Conservation (phyloP, 2,329 filamentous ascomycete species). For the Orbilia ellipsospora region DNA sequence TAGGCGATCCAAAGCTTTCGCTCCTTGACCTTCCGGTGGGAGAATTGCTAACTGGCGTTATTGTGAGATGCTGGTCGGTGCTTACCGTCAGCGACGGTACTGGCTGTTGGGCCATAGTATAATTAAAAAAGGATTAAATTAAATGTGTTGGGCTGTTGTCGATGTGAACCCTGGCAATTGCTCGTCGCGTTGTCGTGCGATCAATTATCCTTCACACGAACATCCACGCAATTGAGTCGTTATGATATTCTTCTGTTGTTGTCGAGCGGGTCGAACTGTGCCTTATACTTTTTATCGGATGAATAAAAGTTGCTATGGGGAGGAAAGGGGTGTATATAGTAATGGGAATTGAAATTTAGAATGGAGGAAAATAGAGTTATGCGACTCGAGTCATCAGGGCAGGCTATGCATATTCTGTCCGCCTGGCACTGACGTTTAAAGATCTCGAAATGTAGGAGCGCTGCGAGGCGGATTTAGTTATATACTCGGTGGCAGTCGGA, state of each 20-base stretch:
- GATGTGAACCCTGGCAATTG: slow-evolving; percentile 22
- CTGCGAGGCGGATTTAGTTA: slow-evolving; percentile 38
- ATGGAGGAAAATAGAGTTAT: slow-evolving; percentile 11
- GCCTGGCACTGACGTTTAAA: slow-evolving; percentile 18
- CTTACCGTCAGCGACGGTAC: slow-evolving; percentile 53
- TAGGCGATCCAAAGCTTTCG: slow-evolving; percentile 51
- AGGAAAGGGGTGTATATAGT: slow-evolving; percentile 42
- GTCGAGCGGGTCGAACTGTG: not conserved
- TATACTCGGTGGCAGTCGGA: not conserved
- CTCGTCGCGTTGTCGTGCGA: not conserved
- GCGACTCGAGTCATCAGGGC: not conserved
- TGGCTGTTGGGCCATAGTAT: slow-evolving; percentile 33
- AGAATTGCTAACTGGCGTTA: slow-evolving; percentile 30
- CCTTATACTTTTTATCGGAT: slow-evolving; percentile 1
- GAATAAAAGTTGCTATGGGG: not conserved
- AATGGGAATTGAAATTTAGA: slow-evolving; percentile 15
- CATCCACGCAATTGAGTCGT: slow-evolving; percentile 4
- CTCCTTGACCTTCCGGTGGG: slow-evolving; percentile 43
- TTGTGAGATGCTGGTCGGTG: slow-evolving; percentile 52
- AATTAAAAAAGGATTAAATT: not conserved
- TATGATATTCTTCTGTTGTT: not conserved
- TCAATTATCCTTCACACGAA: not conserved
- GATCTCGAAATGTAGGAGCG: slow-evolving; percentile 29
- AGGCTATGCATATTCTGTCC: slow-evolving; percentile 12
- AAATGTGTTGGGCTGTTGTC: slow-evolving; percentile 34